phyloP scores from a whole-genome alignment of 176 grass and related monocot genomes.

The Poa annua region DNA sequence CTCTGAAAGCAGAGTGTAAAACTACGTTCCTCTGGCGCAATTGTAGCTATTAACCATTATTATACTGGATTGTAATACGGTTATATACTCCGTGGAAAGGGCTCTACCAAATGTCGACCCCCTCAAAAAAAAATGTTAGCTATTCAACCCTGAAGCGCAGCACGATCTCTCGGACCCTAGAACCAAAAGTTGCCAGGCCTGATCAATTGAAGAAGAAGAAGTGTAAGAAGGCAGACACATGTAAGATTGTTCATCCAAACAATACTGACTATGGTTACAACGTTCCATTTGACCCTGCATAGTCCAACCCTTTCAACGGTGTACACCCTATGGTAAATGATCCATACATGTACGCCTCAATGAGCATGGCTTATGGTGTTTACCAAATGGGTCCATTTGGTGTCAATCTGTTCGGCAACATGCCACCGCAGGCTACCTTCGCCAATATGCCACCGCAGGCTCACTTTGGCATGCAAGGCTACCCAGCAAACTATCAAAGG shows the following conservation, averaged over 20 bases:
- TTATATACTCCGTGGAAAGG: conserved; percentile 41
- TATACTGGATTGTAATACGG: background rate
- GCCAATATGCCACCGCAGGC: background rate
- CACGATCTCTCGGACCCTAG: conserved; percentile 17
- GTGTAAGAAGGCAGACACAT: conserved; percentile 41
- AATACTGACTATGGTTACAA: conserved; percentile 41
- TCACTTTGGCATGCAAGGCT: conserved; percentile 39
- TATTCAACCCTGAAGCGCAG: conserved; percentile 27
- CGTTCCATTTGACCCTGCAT: conserved; percentile 42
- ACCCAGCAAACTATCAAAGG: conserved; percentile 40
- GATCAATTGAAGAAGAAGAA: conserved; percentile 50
- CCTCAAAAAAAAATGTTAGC: conserved; percentile 31
- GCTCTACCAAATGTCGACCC: conserved; percentile 12
- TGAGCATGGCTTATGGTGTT: conserved; percentile 37
- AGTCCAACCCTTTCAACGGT: conserved; percentile 43
- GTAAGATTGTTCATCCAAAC: conserved; percentile 29
- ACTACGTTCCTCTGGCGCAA: background rate
- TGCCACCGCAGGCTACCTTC: conserved; percentile 27
- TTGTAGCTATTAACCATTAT: background rate
- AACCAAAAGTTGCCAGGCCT: conserved; percentile 20
- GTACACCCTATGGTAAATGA: conserved; percentile 44
- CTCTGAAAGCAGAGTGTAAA: background rate
- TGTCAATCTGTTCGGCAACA: conserved; percentile 20
- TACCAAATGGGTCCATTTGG: conserved; percentile 38
- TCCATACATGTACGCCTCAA: conserved; percentile 43